Conservation (phyloP, 495 filamentous ascomycete species). For the Penicillium simplicissimum region DNA sequence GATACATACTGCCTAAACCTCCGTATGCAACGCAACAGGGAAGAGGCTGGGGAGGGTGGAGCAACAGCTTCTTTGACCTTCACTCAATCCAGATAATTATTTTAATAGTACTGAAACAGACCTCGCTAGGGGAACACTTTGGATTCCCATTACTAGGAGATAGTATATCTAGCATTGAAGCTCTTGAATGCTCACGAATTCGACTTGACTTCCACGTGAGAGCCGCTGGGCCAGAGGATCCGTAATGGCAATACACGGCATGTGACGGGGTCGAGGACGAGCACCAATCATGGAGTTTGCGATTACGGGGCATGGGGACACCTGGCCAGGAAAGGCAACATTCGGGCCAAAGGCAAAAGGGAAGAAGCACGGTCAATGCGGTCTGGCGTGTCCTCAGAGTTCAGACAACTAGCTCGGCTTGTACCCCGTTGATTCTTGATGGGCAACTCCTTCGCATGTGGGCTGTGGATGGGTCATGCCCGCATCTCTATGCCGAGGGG, state of each 20-base stretch:
- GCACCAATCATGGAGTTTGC: constrained; percentile 29
- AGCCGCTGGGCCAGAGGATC: neutral
- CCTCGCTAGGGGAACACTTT: neutral
- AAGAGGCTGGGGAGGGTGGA: constrained; percentile 13
- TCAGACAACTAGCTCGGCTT: neutral
- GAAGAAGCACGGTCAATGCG: constrained; percentile 5
- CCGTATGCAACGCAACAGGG: constrained; percentile 27
- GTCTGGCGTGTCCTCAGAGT: neutral
- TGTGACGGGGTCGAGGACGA: constrained; percentile 26
- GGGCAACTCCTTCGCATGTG: constrained; percentile 11
- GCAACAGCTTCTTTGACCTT: neutral
- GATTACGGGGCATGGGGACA: constrained; percentile 22
- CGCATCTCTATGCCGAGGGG: neutral
- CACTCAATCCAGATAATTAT: neutral
- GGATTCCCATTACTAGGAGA: neutral
- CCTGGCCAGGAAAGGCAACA: neutral
- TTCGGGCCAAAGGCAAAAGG: constrained; percentile 25
- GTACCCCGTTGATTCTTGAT: constrained; percentile 12
- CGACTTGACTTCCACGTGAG: neutral
- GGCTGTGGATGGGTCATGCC: neutral
- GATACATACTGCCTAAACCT: constrained; percentile 9
- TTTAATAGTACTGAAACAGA: neutral
- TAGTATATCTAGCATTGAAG: neutral
- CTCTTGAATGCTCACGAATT: neutral
- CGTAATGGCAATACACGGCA: constrained; percentile 32